Base-by-base conservation (phyloP, 2,329 filamentous ascomycete species). In the Pseudogymnoascus sp. region DNA sequence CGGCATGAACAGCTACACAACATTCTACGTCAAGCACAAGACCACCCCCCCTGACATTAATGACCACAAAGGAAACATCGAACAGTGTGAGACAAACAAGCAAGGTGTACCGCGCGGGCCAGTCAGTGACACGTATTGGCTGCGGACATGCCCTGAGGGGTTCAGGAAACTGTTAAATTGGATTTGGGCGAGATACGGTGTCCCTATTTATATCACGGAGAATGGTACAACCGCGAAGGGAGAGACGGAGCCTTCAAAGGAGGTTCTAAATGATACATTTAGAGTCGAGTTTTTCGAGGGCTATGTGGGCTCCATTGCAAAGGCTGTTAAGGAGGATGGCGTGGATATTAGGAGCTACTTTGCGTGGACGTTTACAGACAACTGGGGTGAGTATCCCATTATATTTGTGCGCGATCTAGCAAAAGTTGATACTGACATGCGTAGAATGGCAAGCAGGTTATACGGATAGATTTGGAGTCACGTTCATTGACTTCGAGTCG, bases 1-100 rank as follows among this genome's bases (percentile, higher is more conserved):
- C 73, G 90, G 89, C 72, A 92, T 92, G 89, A 95, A 95, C 78
- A 88, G 91, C 78, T 95, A 95, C 78, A 92, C 89, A 56, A 86
- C 89, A 69, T 89, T 94, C 78, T 95, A 89, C 75, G 85, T 95
- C 75, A 85, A 84, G 72, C 85, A 92, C 74, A 82, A 83, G 69
- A 79, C 81, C 8, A 80, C 79, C 5, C 75, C 79, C 56, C 75
- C 88, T 0, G 78, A 82, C 1, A 75, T 76, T 3, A 79, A 87
- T 56, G 90, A 95, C 74, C 84, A 83, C 72, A 75, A 83, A 9
- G 90, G 90, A 58, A 88, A 95, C 72, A 75, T 95, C 30, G 88
- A 94, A 67, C 79, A 84, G 1, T 78, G 86, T 38, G 82, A 88
- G 65, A 79, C 83, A 70, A 86, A 85, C 77, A 89, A 91, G 74